Evolutionary conservation across 2,329 filamentous ascomycete genomes (phyloP).

Genomic region (Talaromyces sp.): DNA sequence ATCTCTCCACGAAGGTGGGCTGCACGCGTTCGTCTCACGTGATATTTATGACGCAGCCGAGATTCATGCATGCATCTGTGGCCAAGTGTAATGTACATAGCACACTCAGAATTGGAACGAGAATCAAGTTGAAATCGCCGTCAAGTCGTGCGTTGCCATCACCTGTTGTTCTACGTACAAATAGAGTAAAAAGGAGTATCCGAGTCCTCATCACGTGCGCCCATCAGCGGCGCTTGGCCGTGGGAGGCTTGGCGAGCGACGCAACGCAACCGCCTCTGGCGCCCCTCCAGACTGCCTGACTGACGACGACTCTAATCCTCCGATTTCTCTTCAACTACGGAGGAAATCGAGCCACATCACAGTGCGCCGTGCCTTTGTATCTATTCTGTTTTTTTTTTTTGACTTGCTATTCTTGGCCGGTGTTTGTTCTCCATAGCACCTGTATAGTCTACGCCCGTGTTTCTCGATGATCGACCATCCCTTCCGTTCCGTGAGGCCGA

Average conservation of each 20-base stretch:
- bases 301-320: neutral
- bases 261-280: neutral
- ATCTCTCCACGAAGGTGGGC: too few relatives aligned
- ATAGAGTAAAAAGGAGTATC: neutral
- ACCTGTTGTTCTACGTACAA: neutral
- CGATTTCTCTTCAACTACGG: neutral
- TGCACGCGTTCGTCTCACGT: neutral
- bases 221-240: neutral
- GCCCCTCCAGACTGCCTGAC: neutral
- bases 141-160: neutral
- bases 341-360: neutral
- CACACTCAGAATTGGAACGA: neutral
- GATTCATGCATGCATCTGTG: neutral
- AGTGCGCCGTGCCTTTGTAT: neutral
- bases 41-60: slow-evolving; percentile 1
- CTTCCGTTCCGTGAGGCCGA: slow-evolving; percentile 27
- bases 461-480: slow-evolving; percentile 35
- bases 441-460: slow-evolving; percentile 10
- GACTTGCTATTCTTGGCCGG: slow-evolving; percentile 14
- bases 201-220: slow-evolving; percentile 3
- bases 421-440: slow-evolving; percentile 9
- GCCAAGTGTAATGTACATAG: neutral
- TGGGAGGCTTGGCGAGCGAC: slow-evolving; percentile 1
- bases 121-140: neutral
- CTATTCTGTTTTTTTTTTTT: neutral